phyloP scores from a whole-genome alignment of 768 basidiomycete genomes.

The Tulasnella sp. region DNA sequence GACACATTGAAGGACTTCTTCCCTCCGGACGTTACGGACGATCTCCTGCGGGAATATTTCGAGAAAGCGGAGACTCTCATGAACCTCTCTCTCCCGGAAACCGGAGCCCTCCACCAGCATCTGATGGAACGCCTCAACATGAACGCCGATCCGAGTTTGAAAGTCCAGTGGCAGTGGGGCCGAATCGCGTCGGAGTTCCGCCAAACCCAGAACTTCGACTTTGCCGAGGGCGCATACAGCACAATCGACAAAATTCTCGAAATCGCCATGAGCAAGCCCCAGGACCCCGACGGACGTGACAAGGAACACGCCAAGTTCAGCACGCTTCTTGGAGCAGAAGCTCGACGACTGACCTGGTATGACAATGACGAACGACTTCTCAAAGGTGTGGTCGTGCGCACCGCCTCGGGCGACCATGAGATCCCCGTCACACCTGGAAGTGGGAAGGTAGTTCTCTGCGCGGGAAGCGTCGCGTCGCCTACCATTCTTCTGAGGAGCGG shows the following conservation, averaged over 20 bases:
- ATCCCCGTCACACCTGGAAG: background rate
- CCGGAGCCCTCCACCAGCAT: background rate
- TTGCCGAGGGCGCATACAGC: conserved; percentile 15
- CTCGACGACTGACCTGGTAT: background rate
- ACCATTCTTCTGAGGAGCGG: conserved; percentile 21
- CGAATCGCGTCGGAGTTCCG: conserved; percentile 23
- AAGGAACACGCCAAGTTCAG: conserved; percentile 17
- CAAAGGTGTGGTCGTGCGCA: conserved; percentile 5
- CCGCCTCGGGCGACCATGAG: background rate
- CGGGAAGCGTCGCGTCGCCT: conserved; percentile 19
- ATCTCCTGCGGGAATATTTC: background rate
- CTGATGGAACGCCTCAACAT: conserved; percentile 12
- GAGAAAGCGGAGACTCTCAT: conserved; percentile 3
- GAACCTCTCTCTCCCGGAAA: conserved; percentile 1
- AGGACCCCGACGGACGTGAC: background rate
- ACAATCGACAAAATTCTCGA: conserved; percentile 19
- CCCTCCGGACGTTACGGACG: background rate
- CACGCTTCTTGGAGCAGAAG: conserved; percentile 17
- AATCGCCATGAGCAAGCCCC: conserved; percentile 21
- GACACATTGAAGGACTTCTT: background rate
- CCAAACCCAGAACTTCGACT: conserved; percentile 20
- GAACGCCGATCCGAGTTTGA: background rate
- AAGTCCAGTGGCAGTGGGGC: conserved; percentile 22
- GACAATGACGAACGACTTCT: background rate
- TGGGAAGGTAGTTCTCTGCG: conserved; percentile 15